These are phyloP conservation scores for Rhodomyrtus tomentosa DNA, from an alignment of 345 rosid species.

Conservation along the genomic window DNA sequence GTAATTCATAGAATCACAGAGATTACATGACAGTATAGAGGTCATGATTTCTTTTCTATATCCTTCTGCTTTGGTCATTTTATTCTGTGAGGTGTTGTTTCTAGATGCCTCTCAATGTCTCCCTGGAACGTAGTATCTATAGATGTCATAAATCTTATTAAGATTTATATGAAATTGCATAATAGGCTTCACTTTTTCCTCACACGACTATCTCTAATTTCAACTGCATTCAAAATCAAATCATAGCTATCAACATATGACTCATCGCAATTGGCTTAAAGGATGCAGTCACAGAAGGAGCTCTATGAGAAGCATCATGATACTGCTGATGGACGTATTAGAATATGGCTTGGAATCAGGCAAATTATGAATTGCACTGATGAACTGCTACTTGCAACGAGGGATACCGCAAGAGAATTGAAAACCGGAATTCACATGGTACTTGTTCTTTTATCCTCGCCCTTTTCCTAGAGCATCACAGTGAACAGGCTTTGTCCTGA, in stretches of 20 bases:
- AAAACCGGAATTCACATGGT: conserved; percentile 73
- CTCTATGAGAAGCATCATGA: conserved; percentile 44
- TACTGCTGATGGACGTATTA: conserved; percentile 57
- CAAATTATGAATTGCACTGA: conserved; percentile 61
- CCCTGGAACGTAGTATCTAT: neutral
- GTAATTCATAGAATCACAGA: neutral
- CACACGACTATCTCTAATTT: neutral
- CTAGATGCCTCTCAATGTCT: neutral
- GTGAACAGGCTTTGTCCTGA: neutral
- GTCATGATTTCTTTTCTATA: neutral
- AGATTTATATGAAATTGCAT: neutral
- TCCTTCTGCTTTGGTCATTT: neutral
- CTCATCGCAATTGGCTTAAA: conserved; percentile 6
- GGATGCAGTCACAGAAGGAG: conserved; percentile 47
- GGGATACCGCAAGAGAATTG: conserved; percentile 43
- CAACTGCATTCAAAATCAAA: neutral
- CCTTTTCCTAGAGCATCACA: neutral
- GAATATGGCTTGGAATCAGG: conserved; percentile 64
- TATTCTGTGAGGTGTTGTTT: neutral
- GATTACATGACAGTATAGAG: neutral
- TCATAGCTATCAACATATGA: neutral
- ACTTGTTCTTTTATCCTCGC: neutral
- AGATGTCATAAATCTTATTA: neutral
- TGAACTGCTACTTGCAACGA: conserved; percentile 39
- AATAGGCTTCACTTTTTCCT: neutral